Evolutionary conservation across 2,329 filamentous ascomycete species (phyloP).

Genomic region (Ophiostoma pallidulum): DNA sequence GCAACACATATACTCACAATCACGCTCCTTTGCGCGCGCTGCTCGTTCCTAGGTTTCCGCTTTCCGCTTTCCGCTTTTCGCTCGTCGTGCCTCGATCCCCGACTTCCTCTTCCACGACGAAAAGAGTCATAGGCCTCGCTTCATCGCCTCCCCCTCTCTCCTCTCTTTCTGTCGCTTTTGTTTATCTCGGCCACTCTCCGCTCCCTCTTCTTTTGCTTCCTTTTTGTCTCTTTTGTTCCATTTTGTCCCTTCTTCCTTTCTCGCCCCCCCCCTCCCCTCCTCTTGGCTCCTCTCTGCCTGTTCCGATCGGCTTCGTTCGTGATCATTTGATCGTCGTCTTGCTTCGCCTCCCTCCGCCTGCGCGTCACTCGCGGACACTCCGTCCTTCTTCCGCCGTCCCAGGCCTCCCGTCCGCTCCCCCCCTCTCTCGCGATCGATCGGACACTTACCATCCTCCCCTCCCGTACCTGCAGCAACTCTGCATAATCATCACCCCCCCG

Average conservation of each 20-base stretch:
- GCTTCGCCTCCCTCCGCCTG: constrained; percentile 1
- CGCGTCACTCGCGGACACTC: background rate
- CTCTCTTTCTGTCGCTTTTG: constrained; percentile 6
- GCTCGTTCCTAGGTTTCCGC: constrained; percentile 10
- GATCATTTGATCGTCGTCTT: constrained; percentile 3
- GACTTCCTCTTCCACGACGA: constrained; percentile 5
- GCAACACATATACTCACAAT: constrained; percentile 16
- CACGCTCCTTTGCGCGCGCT: constrained; percentile 12
- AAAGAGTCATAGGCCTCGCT: constrained; percentile 16
- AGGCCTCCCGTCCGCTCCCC: too few relatives aligned
- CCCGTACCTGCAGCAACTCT: constrained; percentile 19
- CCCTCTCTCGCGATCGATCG: constrained; percentile 9
- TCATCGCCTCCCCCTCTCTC: constrained; percentile 5
- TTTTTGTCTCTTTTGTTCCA: background rate
- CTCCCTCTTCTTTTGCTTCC: background rate
- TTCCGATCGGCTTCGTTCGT: background rate
- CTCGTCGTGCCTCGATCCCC: constrained; percentile 8
- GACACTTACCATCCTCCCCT: constrained; percentile 1
- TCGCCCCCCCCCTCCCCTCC: background rate
- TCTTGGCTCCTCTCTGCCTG: background rate
- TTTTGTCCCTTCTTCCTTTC: constrained; percentile 1
- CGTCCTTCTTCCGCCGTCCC: too few relatives aligned
- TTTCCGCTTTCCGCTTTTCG: constrained; percentile 7
- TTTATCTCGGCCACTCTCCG: constrained; percentile 7
- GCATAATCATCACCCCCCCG: constrained; percentile 8